These are phyloP conservation scores for Monosporozyma yasuniensis DNA, from an alignment of 805 yeast genomes.

Conservation along the genomic window DNA sequence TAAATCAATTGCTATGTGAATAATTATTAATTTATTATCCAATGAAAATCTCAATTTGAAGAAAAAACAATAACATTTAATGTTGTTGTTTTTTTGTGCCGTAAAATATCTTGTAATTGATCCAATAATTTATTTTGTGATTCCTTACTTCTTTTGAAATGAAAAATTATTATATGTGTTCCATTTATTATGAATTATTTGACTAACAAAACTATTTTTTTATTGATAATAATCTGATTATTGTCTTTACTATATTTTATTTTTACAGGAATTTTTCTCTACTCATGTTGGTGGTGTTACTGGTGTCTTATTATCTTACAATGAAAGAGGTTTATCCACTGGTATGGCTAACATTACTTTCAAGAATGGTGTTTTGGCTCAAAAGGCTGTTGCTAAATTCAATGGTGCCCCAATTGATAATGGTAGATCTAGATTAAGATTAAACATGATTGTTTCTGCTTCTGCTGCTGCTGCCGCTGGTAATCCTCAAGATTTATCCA, in stretches of 20 bases:
- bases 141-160: slow-evolving; percentile 1
- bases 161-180: not conserved
- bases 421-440: slow-evolving; percentile 66
- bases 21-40: not conserved
- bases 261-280: slow-evolving; percentile 72
- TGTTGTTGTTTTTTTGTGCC: slow-evolving; percentile 1
- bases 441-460: slow-evolving; percentile 82
- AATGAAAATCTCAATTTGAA: too few relatives aligned
- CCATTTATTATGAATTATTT: slow-evolving; percentile 3
- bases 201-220: slow-evolving; percentile 8
- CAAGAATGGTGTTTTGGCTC: slow-evolving; percentile 58
- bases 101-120: not conserved
- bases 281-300: slow-evolving; percentile 80
- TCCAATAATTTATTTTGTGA: not conserved
- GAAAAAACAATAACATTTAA: too few relatives aligned
- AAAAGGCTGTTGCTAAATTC: slow-evolving; percentile 70
- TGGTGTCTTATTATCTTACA: slow-evolving; percentile 64
- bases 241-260: not conserved
- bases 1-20: not conserved
- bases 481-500: slow-evolving; percentile 50
- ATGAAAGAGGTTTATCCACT: slow-evolving; percentile 79
- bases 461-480: slow-evolving; percentile 66
- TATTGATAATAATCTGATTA: not conserved
- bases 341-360: slow-evolving; percentile 88
- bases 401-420: slow-evolving; percentile 91